phyloP scores from a whole-genome alignment of 2,329 filamentous ascomycete species.

The Furcasterigmium furcatum region DNA sequence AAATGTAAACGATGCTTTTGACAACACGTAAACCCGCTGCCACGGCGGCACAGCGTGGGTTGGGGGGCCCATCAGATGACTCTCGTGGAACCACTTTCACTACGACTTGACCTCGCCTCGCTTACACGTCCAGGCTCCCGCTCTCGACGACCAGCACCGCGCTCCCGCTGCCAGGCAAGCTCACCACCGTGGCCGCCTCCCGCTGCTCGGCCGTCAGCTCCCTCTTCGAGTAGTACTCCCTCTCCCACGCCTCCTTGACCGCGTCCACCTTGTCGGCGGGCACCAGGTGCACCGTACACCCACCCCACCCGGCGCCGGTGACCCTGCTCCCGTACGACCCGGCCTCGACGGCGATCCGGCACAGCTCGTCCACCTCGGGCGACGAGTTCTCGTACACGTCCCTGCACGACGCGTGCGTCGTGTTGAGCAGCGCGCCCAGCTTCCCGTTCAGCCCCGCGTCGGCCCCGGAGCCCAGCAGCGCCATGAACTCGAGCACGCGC shows the following conservation, averaged over 20 bases:
- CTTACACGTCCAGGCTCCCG: constrained; percentile 6
- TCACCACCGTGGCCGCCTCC: constrained; percentile 80
- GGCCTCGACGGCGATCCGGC: constrained; percentile 70
- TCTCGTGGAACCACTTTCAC: too few relatives aligned
- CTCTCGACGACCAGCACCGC: constrained; percentile 43
- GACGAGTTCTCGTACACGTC: constrained; percentile 90
- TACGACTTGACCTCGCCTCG: too few relatives aligned
- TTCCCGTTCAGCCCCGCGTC: constrained; percentile 55
- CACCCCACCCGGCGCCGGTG: constrained; percentile 95
- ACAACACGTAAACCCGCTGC: too few relatives aligned
- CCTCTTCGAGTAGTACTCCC: constrained; percentile 76
- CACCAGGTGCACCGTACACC: constrained; percentile 91
- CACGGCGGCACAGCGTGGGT: too few relatives aligned
- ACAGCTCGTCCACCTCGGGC: constrained; percentile 87
- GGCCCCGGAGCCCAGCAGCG: constrained; percentile 57
- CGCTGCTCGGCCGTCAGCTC: constrained; percentile 66
- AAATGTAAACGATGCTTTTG: too few relatives aligned
- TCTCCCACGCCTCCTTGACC: constrained; percentile 74
- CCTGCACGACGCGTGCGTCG: constrained; percentile 83
- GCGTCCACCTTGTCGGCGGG: constrained; percentile 76
- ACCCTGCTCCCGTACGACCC: constrained; percentile 83
- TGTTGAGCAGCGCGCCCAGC: constrained; percentile 82
- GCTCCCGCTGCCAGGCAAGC: constrained; percentile 76
- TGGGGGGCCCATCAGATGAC: too few relatives aligned
- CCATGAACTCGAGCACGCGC: constrained; percentile 80